Evolutionary conservation across 1,284 basidiomycete genomes (phyloP).

Genomic region (Macrocybe sp.): DNA sequence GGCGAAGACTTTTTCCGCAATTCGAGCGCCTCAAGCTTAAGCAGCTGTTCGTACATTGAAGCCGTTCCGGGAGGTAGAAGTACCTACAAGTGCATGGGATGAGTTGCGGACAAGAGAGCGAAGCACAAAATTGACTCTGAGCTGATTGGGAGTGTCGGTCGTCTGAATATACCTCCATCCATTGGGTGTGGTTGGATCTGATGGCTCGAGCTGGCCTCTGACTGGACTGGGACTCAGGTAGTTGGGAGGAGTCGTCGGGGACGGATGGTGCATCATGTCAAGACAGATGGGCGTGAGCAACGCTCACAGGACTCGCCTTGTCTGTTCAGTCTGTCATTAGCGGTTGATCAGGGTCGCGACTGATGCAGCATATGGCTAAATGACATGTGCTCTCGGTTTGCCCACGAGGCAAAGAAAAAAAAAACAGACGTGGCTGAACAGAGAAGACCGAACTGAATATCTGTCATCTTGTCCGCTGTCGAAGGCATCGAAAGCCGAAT

Average conservation of each 20-base stretch:
- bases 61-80: conserved; percentile 68
- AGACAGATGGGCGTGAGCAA: too few species aligned
- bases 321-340: too few species aligned
- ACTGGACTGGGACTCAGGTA: conserved; percentile 59
- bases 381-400: too few species aligned
- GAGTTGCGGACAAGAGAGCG: conserved; percentile 4
- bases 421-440: too few species aligned
- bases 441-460: too few species aligned
- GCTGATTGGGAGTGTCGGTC: conserved; percentile 68
- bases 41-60: conserved; percentile 58
- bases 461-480: too few species aligned
- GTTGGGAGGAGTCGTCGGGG: conserved; percentile 28
- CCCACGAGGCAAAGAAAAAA: too few species aligned
- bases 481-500: too few species aligned
- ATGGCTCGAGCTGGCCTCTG: conserved; percentile 65
- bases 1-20: conserved; percentile 49
- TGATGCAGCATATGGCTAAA: too few species aligned
- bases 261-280: conserved; percentile 12
- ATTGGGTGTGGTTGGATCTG: conserved; percentile 44
- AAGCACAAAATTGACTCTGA: conserved; percentile 42
- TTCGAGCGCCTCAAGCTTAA: conserved; percentile 55
- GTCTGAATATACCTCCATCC: conserved; percentile 71
- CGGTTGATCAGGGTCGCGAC: too few species aligned
- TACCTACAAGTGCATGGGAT: conserved; percentile 37
- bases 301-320: too few species aligned